phyloP scores from a whole-genome alignment of 768 basidiomycete genomes.

The Basidioascus undulatus region DNA sequence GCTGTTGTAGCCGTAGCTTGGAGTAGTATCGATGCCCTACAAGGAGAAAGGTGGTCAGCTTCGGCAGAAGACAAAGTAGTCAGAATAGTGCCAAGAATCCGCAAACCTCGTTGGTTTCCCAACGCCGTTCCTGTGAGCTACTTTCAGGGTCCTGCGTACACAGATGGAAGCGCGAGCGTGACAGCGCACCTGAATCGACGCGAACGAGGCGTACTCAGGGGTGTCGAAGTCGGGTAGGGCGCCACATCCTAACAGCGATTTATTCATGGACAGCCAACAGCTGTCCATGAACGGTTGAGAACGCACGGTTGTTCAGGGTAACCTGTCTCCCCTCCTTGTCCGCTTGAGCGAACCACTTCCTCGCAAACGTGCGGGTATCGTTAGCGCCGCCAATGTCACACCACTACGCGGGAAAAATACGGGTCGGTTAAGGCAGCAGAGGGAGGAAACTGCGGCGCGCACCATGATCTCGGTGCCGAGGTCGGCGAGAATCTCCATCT shows the following conservation, averaged over 20 bases:
- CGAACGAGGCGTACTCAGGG: constrained; percentile 30
- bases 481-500: constrained; percentile 28
- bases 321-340: constrained; percentile 23
- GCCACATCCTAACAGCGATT: constrained; percentile 22
- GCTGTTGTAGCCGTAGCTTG: constrained; percentile 1
- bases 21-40: neutral
- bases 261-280: neutral
- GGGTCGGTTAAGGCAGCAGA: neutral
- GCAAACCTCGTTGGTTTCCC: constrained; percentile 38
- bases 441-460: constrained; percentile 2
- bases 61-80: neutral
- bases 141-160: too few relatives aligned
- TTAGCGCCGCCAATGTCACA: constrained; percentile 29
- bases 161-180: too few relatives aligned
- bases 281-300: neutral
- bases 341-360: constrained; percentile 26
- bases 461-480: constrained; percentile 35
- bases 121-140: too few relatives aligned
- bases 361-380: constrained; percentile 24
- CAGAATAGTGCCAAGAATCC: constrained; percentile 8
- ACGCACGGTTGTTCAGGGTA: constrained; percentile 24
- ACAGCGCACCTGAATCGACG: constrained; percentile 24
- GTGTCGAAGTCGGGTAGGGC: constrained; percentile 31
- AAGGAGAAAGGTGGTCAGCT: neutral
- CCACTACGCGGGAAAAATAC: constrained; percentile 22